Evolutionary conservation across 345 rosid genomes (phyloP).

Genomic region (Hypericum androsaemum): DNA sequence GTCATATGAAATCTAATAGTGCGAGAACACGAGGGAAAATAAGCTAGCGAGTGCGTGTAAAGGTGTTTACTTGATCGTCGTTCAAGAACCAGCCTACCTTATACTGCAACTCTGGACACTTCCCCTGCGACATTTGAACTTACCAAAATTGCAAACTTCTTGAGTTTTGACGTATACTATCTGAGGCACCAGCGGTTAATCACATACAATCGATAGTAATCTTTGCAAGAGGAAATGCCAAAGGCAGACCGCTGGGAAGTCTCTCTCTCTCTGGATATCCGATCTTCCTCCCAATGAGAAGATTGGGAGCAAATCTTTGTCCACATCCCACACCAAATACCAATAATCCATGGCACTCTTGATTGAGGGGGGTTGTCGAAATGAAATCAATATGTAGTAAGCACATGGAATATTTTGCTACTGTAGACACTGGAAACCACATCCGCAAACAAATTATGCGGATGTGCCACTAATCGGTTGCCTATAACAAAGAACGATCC

Average conservation of each 20-base stretch:
- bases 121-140: constrained; percentile 27
- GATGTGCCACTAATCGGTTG: too few relatives aligned
- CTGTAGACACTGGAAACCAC: too few relatives aligned
- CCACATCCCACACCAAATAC: too few relatives aligned
- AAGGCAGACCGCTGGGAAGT: not conserved
- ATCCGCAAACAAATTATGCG: too few relatives aligned
- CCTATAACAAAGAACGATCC: too few relatives aligned
- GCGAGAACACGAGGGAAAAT: constrained; percentile 18
- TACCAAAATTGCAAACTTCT: constrained; percentile 16
- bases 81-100: constrained; percentile 55
- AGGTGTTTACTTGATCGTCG: constrained; percentile 28
- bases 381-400: too few relatives aligned
- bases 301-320: too few relatives aligned
- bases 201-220: not conserved
- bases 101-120: constrained; percentile 32
- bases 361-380: too few relatives aligned
- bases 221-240: not conserved
- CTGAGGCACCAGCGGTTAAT: not conserved
- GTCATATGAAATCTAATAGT: constrained; percentile 46
- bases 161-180: not conserved
- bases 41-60: constrained; percentile 20
- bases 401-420: too few relatives aligned
- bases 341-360: too few relatives aligned
- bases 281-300: too few relatives aligned
- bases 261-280: too few relatives aligned